A percentile compares a stretch with the other conserved stretches of the same genome.
Evolutionary conservation across 208 protist genomes (phyloP).

Genomic region (Trypanosoma caninum): DNA sequence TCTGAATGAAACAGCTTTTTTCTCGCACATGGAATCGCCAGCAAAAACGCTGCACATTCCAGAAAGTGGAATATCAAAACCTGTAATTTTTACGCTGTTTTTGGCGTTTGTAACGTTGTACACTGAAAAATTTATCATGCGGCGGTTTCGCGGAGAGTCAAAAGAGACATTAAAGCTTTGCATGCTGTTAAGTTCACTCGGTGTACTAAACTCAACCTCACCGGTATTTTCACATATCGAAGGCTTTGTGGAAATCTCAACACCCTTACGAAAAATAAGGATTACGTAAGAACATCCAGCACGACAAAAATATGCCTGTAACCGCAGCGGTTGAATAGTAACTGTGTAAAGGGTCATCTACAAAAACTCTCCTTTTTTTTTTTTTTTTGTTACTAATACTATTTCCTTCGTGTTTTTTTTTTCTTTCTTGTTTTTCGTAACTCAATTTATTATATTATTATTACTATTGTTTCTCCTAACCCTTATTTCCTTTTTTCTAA

Average conservation of each 20-base stretch:
- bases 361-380: background rate
- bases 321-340: slow-evolving; percentile 66
- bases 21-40: slow-evolving; percentile 81
- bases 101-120: slow-evolving; percentile 84
- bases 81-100: slow-evolving; percentile 68
- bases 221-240: slow-evolving; percentile 44
- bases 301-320: slow-evolving; percentile 74
- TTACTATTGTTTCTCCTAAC: too few relatives aligned
- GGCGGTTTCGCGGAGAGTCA: slow-evolving; percentile 76
- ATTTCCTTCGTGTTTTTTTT: background rate
- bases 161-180: slow-evolving; percentile 69
- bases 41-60: slow-evolving; percentile 89
- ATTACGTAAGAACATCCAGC: slow-evolving; percentile 60
- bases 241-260: slow-evolving; percentile 70
- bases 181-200: slow-evolving; percentile 36
- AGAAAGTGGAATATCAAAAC: slow-evolving; percentile 82
- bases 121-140: slow-evolving; percentile 68
- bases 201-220: slow-evolving; percentile 72
- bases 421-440: too few relatives aligned
- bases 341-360: slow-evolving; percentile 77
- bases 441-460: too few relatives aligned
- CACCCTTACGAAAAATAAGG: slow-evolving; percentile 66
- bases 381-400: slow-evolving; percentile 5
- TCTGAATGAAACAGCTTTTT: slow-evolving; percentile 81
- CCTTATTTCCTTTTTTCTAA: too few relatives aligned